A percentile compares a stretch with the other conserved stretches of the same genome.
phyloP scores from a whole-genome alignment of 2,329 filamentous ascomycete genomes.

The Fusarium robinianum region DNA sequence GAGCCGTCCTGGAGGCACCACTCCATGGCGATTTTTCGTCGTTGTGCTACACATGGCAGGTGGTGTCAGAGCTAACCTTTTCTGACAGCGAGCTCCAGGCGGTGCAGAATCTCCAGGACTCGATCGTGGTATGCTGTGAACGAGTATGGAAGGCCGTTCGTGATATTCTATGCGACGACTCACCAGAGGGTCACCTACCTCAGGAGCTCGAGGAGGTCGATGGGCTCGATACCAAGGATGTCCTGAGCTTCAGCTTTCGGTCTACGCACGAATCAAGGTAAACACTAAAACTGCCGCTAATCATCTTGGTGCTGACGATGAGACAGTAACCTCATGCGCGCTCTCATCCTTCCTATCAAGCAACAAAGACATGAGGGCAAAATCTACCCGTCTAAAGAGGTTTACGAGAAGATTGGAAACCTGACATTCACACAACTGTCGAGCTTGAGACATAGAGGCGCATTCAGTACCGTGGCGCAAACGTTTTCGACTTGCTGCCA shows the following conservation, averaged over 20 bases:
- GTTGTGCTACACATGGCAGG: constrained; percentile 61
- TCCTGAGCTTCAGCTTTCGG: constrained; percentile 93
- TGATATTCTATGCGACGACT: constrained; percentile 86
- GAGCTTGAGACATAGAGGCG: constrained; percentile 83
- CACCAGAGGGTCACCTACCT: constrained; percentile 84
- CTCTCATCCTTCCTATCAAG: constrained; percentile 60
- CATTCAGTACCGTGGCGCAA: constrained; percentile 89
- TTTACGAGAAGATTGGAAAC: constrained; percentile 70
- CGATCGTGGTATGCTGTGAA: constrained; percentile 63
- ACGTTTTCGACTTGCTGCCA: constrained; percentile 84
- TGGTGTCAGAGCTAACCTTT: constrained; percentile 50
- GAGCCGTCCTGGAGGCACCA: constrained; percentile 68
- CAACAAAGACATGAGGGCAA: constrained; percentile 49
- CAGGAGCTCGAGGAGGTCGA: constrained; percentile 74
- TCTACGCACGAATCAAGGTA: constrained; percentile 93
- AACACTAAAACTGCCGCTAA: constrained; percentile 12
- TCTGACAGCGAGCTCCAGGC: constrained; percentile 42
- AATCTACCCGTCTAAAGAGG: constrained; percentile 54
- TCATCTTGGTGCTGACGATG: background rate
- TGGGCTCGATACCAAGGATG: constrained; percentile 80
- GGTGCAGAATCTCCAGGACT: constrained; percentile 52
- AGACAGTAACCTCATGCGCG: constrained; percentile 70
- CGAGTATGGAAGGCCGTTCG: constrained; percentile 79
- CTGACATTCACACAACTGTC: constrained; percentile 83
- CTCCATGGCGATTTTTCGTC: constrained; percentile 73